Evolutionary conservation across 495 filamentous ascomycete species (phyloP), one percentile per base, ranked within the genome.

Genomic region (Neurospora discreta): DNA sequence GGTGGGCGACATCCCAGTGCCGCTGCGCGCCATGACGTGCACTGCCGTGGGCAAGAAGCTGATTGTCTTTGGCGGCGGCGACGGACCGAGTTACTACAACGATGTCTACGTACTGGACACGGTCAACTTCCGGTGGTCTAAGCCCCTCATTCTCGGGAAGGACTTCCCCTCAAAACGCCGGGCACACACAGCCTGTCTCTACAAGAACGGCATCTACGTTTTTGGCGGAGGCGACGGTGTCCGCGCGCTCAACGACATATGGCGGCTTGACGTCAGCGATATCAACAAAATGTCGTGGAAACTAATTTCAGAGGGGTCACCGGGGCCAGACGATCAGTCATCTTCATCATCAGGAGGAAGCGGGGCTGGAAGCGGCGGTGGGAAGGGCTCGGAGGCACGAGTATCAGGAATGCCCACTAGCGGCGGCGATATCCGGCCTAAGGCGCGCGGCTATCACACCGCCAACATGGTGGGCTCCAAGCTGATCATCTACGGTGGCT

Each of bases 381-480:
- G 40, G 20, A 70, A 73, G 23, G 52, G 70, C 41, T 39, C 39
- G 39, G 70, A 71, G 43, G 58, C 16, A 33, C 23, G 52, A 60
- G 52, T 26, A 33, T 60, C 46, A 69, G 70, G 1, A 42, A 52
- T n/a, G 40, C 20, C 68, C 26, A 68, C 60, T 10, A 36, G n/a
- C 18, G 42, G 39, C 15, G 74, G 71, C 11, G 80, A 81, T 2
- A 73, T 78, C 44, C 80, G 82, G 30, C 89, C 89, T 11, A 88
- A 88, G 74, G 87, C 89, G 36, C 80, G 89, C 44, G 89, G 89
- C 13, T 90, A 90, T 73, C 89, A 90, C 76, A 90, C 89, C 16
- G 89, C 89, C 41, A 90, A 90, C 77, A 90, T 90, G 86, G 88
- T 90, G 42, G 89, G 88, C 40, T 83, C 81, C 75, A 90, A 90